Base-by-base conservation (phyloP, 2,329 filamentous ascomycete genomes). In the Paecilomyces dactylethromorphus region DNA sequence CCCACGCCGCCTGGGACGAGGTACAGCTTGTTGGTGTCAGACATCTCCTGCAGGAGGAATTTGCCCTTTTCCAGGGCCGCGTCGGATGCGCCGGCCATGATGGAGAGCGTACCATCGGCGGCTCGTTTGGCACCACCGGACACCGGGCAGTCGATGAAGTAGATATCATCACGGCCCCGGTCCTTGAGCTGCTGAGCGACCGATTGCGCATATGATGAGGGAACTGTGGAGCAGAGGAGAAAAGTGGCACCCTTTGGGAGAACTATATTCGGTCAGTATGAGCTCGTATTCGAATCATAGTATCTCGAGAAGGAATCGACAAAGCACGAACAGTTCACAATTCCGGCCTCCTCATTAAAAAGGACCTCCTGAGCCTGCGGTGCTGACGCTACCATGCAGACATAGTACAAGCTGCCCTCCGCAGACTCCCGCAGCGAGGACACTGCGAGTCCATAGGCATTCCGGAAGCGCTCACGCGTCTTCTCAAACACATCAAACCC, bases 321-420 rank as follows among this genome's bases (percentile, higher is more conserved):
- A 35, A 24, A 32, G 52, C 49, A 39, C 45, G 6, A 39, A 71
- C 69, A 62, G 53, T 69, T 63, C 8, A 67, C 67, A 59, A 79
- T 87, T 2, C 84, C 81, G 53, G 79, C 75, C 1, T 81, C 77
- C 1, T 78, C 79, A 29, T 84, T 83, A 62, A 91, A 85, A 1
- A 92, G 75, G 0, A 88, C 86, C 0, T 79, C 75, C 61, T 89
- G 83, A 10, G 85, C 87, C 70, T 91, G 89, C 49, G 83, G 80
- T 1, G 87, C 84, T 0, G 87, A 90, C 7, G 88, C 88, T 0
- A 92, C 89, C 89, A 92, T 91, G 71, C 86, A 86, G 31, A 91
- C 81, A 66, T 87, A 85, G 70, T 84, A 86, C 24, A 79, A 66
- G 63, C 84, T 85, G 35, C 78, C 81, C 53, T 76, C 74, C 15